phyloP scores from a whole-genome alignment of 148 eudicot species.

The Vaccinium corymbosum region DNA sequence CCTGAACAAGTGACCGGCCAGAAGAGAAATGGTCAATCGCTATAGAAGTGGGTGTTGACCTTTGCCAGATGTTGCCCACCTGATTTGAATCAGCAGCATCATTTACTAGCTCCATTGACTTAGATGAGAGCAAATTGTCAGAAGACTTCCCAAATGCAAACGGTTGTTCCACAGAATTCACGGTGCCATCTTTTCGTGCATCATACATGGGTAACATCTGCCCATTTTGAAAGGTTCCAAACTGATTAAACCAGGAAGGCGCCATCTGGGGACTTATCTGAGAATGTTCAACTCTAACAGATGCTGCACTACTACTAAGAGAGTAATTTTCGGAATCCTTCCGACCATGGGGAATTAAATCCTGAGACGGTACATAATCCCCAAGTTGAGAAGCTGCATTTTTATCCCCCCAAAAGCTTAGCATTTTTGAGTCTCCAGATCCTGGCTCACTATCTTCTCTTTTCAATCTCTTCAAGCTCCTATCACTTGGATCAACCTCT shows the following conservation, averaged over 20 bases:
- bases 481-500: conserved; percentile 46
- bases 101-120: conserved; percentile 34
- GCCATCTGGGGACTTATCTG: conserved; percentile 85
- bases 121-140: conserved; percentile 26
- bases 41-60: conserved; percentile 23
- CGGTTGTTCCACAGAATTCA: conserved; percentile 46
- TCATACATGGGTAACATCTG: conserved; percentile 54
- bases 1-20: conserved; percentile 27
- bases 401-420: conserved; percentile 34
- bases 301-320: conserved; percentile 25
- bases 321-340: conserved; percentile 38
- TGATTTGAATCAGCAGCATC: conserved; percentile 37
- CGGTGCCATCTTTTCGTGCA: conserved; percentile 27
- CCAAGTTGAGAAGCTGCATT: conserved; percentile 40
- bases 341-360: conserved; percentile 31
- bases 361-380: conserved; percentile 36
- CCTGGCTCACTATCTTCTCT: conserved; percentile 35
- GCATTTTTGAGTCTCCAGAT: conserved; percentile 38
- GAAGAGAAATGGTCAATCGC: conserved; percentile 38
- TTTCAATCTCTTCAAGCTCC: conserved; percentile 57
- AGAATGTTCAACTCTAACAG: conserved; percentile 38
- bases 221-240: conserved; percentile 63
- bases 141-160: conserved; percentile 38
- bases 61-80: conserved; percentile 28
- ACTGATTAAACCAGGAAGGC: conserved; percentile 79